phyloP scores from a whole-genome alignment of 1,284 basidiomycete genomes.

The Sporisorium graminicola region DNA sequence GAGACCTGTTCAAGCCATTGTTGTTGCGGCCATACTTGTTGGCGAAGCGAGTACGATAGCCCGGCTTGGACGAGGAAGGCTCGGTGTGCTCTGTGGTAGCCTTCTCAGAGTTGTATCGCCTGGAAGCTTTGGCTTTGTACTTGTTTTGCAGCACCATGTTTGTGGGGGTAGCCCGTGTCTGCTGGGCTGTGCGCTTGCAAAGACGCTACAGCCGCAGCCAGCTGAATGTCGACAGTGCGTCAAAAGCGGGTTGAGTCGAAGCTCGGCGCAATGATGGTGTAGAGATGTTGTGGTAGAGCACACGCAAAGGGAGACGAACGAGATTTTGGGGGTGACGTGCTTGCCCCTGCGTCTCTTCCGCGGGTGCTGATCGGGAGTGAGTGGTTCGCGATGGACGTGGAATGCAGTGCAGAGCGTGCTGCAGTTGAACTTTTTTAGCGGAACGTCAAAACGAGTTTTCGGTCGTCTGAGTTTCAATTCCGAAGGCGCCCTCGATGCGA shows the following conservation, averaged over 20 bases:
- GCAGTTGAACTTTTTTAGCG: not conserved
- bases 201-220: slow-evolving; percentile 19
- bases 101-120: slow-evolving; percentile 54
- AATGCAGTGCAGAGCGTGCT: not conserved
- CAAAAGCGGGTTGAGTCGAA: not conserved
- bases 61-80: slow-evolving; percentile 21
- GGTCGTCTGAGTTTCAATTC: slow-evolving; percentile 21
- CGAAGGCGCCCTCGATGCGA: slow-evolving; percentile 6
- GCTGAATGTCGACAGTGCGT: slow-evolving; percentile 1
- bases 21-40: slow-evolving; percentile 19
- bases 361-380: not conserved
- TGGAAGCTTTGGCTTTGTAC: slow-evolving; percentile 67
- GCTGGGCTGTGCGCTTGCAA: slow-evolving; percentile 15
- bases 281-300: not conserved
- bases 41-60: slow-evolving; percentile 27
- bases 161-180: slow-evolving; percentile 5
- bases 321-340: not conserved
- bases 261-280: slow-evolving; percentile 6
- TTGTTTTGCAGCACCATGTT: slow-evolving; percentile 69
- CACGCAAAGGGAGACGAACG: not conserved
- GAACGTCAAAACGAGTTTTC: not conserved
- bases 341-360: not conserved
- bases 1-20: slow-evolving; percentile 9
- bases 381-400: not conserved
- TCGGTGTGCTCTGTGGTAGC: slow-evolving; percentile 19